These are phyloP conservation scores for Trichoderma atroviride DNA, from an alignment of 2,329 filamentous ascomycete genomes.

Conservation along the genomic window DNA sequence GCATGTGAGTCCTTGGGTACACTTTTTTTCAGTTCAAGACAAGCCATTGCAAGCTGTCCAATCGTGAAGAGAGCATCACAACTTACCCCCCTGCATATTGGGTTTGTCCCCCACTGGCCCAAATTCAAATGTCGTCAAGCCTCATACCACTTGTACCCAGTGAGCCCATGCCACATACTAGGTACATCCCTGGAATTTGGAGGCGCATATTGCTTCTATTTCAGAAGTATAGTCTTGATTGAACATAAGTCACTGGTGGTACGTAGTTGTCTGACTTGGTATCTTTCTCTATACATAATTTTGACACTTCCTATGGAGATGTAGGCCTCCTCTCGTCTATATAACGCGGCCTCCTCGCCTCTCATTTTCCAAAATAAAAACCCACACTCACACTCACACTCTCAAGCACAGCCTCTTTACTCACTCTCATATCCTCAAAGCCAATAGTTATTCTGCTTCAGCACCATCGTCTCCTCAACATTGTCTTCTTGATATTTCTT, in stretches of 20 bases:
- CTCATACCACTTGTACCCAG: slow-evolving; percentile 3
- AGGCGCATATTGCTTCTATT: too few species aligned
- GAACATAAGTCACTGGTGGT: not conserved
- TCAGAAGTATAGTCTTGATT: too few species aligned
- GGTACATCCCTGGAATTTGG: too few species aligned
- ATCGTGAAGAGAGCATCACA: not conserved
- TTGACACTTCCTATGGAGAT: not conserved
- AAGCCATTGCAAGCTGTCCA: not conserved
- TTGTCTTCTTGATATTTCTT: not conserved
- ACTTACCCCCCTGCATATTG: not conserved
- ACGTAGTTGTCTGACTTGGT: not conserved
- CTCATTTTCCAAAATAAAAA: not conserved
- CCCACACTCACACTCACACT: not conserved
- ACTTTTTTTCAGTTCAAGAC: not conserved
- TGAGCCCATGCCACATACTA: not conserved
- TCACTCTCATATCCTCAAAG: not conserved
- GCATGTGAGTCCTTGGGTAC: not conserved
- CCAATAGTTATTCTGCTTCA: not conserved
- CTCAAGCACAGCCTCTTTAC: not conserved
- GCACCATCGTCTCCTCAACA: not conserved
- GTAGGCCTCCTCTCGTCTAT: not conserved
- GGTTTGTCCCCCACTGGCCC: not conserved
- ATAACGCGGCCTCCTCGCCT: not conserved
- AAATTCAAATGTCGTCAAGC: not conserved
- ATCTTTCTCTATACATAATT: not conserved